These are phyloP conservation scores for Blastobotrys capitulatus DNA, from an alignment of 1,139 yeast species.

Conservation along the genomic window DNA sequence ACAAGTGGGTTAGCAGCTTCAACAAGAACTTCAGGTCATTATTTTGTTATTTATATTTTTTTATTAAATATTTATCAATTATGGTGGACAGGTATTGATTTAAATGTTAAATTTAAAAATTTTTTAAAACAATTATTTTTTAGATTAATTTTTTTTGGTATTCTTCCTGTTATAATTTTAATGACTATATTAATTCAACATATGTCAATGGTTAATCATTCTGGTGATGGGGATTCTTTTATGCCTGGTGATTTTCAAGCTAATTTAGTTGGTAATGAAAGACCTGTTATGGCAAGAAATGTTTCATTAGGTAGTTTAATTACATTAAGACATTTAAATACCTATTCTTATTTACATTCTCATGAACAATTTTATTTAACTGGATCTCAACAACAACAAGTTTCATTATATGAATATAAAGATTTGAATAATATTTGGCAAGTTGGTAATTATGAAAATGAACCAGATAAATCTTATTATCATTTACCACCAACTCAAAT, in stretches of 20 bases:
- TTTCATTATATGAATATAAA: constrained; percentile 51
- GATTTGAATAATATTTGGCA: constrained; percentile 63
- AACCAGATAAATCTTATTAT: constrained; percentile 9
- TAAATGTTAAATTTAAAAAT: constrained; percentile 22
- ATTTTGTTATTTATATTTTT: constrained; percentile 49
- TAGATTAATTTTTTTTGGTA: constrained; percentile 35
- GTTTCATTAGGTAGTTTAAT: constrained; percentile 62
- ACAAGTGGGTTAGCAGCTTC: constrained; percentile 50
- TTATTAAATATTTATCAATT: constrained; percentile 39
- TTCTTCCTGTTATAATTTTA: constrained; percentile 50
- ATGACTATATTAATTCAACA: constrained; percentile 46
- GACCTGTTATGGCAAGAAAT: constrained; percentile 40
- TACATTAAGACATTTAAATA: constrained; percentile 56
- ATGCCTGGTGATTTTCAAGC: constrained; percentile 57
- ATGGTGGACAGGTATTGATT: constrained; percentile 59
- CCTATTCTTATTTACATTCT: constrained; percentile 67
- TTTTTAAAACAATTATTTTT: constrained; percentile 34
- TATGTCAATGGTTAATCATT: constrained; percentile 41
- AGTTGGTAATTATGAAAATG: constrained; percentile 39
- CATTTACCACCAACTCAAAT: constrained; percentile 26
- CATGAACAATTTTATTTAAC: constrained; percentile 48
- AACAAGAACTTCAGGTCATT: constrained; percentile 50
- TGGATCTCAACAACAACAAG: constrained; percentile 64
- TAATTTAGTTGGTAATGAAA: constrained; percentile 41
- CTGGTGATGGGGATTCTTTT: constrained; percentile 48